Conservation (phyloP, 2,329 filamentous ascomycete genomes). For the Paraconiothyrium brasiliense region DNA sequence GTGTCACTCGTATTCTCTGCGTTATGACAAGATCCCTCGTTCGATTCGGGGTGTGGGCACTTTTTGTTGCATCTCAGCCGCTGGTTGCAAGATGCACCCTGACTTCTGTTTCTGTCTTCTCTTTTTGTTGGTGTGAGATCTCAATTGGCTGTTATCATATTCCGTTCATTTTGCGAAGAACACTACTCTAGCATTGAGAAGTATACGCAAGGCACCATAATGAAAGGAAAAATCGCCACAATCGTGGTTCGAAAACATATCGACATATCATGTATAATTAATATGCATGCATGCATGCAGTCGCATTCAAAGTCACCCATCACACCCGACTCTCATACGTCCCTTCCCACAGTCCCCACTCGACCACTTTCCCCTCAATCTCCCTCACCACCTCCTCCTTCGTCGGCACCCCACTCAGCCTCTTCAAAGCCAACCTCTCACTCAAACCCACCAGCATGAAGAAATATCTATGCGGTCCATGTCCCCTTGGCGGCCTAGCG, state of each 20-base stretch:
- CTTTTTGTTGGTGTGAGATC: too few relatives aligned
- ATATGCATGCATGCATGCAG: too few relatives aligned
- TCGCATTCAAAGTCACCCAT: neutral
- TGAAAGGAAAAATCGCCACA: neutral
- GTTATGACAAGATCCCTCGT: constrained; percentile 14
- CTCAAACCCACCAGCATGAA: constrained; percentile 61
- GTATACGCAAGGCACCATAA: too few relatives aligned
- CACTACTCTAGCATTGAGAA: too few relatives aligned
- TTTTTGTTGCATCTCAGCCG: neutral
- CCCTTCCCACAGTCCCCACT: constrained; percentile 62
- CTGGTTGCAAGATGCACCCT: too few relatives aligned
- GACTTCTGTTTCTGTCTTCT: neutral
- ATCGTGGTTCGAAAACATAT: neutral
- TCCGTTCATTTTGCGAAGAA: too few relatives aligned
- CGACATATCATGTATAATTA: too few relatives aligned
- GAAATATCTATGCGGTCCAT: constrained; percentile 64
- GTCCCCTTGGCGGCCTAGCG: constrained; percentile 59
- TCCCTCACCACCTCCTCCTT: constrained; percentile 55
- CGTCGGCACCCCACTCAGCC: constrained; percentile 52
- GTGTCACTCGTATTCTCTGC: constrained; percentile 12
- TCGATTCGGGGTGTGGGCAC: constrained; percentile 15
- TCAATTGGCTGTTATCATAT: too few relatives aligned
- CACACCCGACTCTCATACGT: constrained; percentile 56
- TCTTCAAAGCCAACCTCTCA: constrained; percentile 51
- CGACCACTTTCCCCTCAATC: constrained; percentile 59